phyloP scores from a whole-genome alignment of 2,329 filamentous ascomycete species.

The Paraphoma sp. region DNA sequence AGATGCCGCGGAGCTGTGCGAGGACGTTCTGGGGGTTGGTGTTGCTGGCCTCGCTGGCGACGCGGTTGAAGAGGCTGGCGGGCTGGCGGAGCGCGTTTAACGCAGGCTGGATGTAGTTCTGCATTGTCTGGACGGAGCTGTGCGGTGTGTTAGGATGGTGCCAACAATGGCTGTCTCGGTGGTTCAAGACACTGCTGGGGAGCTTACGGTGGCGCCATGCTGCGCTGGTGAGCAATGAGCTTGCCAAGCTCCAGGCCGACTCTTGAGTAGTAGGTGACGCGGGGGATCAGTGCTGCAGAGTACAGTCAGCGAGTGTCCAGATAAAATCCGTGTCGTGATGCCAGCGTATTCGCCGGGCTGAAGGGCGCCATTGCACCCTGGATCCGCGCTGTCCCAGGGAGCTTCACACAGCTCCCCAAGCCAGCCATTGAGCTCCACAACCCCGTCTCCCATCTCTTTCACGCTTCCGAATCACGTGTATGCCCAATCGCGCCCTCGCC shows the following conservation, averaged over 20 bases:
- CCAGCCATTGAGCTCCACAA: constrained; percentile 23
- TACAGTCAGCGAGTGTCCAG: constrained; percentile 21
- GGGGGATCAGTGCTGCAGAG: constrained; percentile 77
- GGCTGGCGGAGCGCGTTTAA: constrained; percentile 76
- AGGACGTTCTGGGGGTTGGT: constrained; percentile 58
- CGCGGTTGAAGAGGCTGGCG: constrained; percentile 59
- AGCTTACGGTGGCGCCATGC: constrained; percentile 93
- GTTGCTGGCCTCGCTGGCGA: constrained; percentile 47
- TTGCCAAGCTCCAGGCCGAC: constrained; percentile 87
- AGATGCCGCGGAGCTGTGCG: constrained; percentile 71
- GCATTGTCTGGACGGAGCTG: constrained; percentile 82
- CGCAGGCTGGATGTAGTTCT: constrained; percentile 81
- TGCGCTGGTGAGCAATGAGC: constrained; percentile 85
- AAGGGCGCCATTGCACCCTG: constrained; percentile 1
- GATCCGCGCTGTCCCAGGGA: constrained; percentile 10
- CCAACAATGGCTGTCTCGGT: not conserved
- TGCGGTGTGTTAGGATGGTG: constrained; percentile 22
- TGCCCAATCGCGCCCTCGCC: constrained; percentile 13
- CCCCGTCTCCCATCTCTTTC: not conserved
- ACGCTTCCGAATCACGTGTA: not conserved
- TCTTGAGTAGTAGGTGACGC: constrained; percentile 88
- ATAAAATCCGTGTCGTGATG: not conserved
- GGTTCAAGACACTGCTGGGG: not conserved
- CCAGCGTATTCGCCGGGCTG: not conserved
- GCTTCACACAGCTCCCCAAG: constrained; percentile 13